phyloP scores from a whole-genome alignment of 768 basidiomycete species.

The Auricularia sp. region DNA sequence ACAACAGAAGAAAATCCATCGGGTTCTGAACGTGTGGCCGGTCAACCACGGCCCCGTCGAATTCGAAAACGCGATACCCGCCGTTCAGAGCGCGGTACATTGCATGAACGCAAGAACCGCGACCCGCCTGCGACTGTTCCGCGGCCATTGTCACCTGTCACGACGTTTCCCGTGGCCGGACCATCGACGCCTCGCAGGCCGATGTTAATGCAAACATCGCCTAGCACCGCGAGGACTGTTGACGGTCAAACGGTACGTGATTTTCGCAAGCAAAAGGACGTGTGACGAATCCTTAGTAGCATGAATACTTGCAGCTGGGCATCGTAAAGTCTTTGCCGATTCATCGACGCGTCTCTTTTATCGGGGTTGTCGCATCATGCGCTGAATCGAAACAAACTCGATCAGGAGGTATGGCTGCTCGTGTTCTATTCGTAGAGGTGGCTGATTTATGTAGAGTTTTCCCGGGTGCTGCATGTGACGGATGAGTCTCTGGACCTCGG shows the following conservation, averaged over 20 bases:
- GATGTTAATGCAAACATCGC: neutral
- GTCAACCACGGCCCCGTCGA: neutral
- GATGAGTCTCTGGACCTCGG: conserved; percentile 4
- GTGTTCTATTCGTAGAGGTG: neutral
- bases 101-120: neutral
- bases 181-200: neutral
- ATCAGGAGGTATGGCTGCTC: conserved; percentile 2
- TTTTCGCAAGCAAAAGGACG: neutral
- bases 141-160: too few species aligned
- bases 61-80: neutral
- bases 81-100: neutral
- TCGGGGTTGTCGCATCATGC: conserved; percentile 3
- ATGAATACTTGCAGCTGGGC: neutral
- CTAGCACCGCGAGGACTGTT: neutral
- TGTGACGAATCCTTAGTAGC: neutral
- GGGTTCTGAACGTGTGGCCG: neutral
- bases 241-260: neutral
- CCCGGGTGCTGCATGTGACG: conserved; percentile 1
- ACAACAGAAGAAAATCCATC: neutral
- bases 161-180: neutral
- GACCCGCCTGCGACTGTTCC: too few species aligned
- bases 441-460: neutral
- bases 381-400: conserved; percentile 3
- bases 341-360: neutral
- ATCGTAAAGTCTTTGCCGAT: neutral